A percentile compares a stretch with the other conserved stretches of the same genome.
phyloP scores from a whole-genome alignment of 371 early-diverging fungal genomes.

The Mortierella sp. region DNA sequence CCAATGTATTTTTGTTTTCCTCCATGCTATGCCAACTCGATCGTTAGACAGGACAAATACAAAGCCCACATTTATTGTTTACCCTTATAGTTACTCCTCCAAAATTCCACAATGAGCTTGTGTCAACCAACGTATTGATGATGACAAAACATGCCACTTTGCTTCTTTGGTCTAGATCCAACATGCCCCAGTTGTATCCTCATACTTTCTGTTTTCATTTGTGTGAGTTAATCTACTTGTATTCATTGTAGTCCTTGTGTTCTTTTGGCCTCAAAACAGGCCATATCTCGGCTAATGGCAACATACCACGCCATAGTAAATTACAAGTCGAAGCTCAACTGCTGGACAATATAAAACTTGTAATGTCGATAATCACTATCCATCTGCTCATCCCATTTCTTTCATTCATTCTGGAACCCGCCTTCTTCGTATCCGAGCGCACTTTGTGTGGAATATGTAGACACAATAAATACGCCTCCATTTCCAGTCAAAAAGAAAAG shows the following conservation, averaged over 20 bases:
- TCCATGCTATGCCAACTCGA: no score
- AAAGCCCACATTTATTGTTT: neutral
- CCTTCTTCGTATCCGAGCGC: no score
- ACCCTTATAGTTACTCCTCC: neutral
- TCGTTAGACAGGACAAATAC: neutral
- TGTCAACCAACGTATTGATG: neutral
- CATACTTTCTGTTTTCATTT: constrained; percentile 9
- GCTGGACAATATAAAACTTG: neutral
- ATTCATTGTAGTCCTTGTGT: neutral
- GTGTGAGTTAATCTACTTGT: no score
- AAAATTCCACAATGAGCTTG: neutral
- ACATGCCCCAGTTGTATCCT: neutral
- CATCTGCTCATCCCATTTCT: no score
- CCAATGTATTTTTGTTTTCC: no score
- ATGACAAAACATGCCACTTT: constrained; percentile 2
- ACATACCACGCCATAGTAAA: neutral
- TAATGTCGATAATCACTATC: no score
- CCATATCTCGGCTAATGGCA: neutral
- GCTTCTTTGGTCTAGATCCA: neutral
- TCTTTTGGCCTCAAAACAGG: neutral
- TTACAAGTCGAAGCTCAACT: neutral
- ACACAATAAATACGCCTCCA: no score
- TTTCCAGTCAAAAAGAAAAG: neutral
- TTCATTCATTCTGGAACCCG: no score
- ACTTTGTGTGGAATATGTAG: no score